phyloP scores from a whole-genome alignment of 805 yeast species.

The Saccharomyces paradoxus region DNA sequence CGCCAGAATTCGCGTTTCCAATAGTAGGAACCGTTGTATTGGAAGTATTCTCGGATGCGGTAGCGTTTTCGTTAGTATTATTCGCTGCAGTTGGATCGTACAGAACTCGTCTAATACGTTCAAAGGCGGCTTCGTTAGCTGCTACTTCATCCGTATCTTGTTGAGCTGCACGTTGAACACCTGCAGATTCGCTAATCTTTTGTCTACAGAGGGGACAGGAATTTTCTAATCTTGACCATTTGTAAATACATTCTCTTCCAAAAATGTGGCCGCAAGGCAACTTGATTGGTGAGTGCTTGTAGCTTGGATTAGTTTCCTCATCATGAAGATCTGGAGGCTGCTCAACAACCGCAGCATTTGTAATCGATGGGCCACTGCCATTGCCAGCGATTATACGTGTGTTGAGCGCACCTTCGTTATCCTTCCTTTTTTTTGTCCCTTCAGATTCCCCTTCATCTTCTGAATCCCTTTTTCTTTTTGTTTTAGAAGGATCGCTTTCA shows the following conservation, averaged over 20 bases:
- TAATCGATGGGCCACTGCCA: not conserved
- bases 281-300: slow-evolving; percentile 55
- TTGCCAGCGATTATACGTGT: not conserved
- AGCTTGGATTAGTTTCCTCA: slow-evolving; percentile 19
- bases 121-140: slow-evolving; percentile 21
- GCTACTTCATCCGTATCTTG: slow-evolving; percentile 9
- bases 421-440: slow-evolving; percentile 12
- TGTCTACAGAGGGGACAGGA: slow-evolving; percentile 85
- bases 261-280: slow-evolving; percentile 84
- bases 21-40: not conserved
- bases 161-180: slow-evolving; percentile 6
- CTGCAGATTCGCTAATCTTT: slow-evolving; percentile 33
- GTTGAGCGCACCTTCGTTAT: slow-evolving; percentile 2
- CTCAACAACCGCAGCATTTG: not conserved
- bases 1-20: not conserved
- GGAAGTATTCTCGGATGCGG: not conserved
- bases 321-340: slow-evolving; percentile 6
- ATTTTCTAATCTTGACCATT: slow-evolving; percentile 69
- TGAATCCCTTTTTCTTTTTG: slow-evolving; percentile 15
- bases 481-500: slow-evolving; percentile 7
- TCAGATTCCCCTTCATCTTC: slow-evolving; percentile 19
- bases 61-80: not conserved
- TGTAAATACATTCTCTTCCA: slow-evolving; percentile 75
- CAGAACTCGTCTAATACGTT: slow-evolving; percentile 23
- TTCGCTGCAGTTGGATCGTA: slow-evolving; percentile 11